Evolutionary conservation across 2,329 filamentous ascomycete genomes (phyloP).

Genomic region (Botrytis hyacinthi): DNA sequence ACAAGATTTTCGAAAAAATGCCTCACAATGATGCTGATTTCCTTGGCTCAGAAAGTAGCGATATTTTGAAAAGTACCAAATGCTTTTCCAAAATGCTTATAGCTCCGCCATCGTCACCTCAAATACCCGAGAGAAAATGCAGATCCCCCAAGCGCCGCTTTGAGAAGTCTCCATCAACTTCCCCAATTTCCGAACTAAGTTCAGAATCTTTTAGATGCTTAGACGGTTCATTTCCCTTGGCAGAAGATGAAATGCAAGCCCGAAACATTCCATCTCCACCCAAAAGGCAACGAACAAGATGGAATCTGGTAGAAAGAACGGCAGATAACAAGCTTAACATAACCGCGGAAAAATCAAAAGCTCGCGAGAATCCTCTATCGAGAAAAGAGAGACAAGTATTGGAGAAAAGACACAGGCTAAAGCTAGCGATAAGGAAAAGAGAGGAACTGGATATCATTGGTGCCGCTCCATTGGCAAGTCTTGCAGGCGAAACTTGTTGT

Average conservation of each 20-base stretch:
- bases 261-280: not conserved
- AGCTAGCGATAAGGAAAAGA: not conserved
- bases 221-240: accelerated
- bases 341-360: not conserved
- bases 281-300: not conserved
- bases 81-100: too few relatives aligned
- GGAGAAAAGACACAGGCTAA: not conserved
- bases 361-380: not conserved
- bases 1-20: not conserved
- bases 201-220: not conserved
- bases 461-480: not conserved
- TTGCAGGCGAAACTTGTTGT: not conserved
- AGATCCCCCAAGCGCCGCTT: not conserved
- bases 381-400: not conserved
- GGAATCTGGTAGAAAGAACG: not conserved
- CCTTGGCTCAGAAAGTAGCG: not conserved
- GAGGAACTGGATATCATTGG: not conserved
- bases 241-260: too few relatives aligned
- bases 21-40: too few relatives aligned
- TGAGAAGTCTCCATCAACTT: not conserved
- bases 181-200: not conserved
- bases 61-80: not conserved
- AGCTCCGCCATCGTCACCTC: not conserved
- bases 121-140: not conserved
- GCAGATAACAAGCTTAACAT: not conserved